Conservation (phyloP, 768 basidiomycete genomes). For the Russula dissimulans region DNA sequence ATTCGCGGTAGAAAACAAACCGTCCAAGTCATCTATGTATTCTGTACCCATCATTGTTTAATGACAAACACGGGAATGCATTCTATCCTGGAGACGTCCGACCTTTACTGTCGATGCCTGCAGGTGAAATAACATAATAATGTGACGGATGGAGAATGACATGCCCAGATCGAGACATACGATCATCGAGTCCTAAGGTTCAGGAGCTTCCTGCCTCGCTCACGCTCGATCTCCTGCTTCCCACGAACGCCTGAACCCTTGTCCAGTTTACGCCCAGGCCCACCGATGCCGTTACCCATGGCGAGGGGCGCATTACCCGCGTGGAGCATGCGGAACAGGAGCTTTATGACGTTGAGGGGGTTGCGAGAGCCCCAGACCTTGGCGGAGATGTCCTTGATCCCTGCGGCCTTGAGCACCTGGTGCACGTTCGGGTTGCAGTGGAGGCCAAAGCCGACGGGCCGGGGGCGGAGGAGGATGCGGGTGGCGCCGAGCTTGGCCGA, state of each 20-base stretch:
- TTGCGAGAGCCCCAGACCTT: constrained; percentile 95
- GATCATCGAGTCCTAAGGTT: constrained; percentile 45
- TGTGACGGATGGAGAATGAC: not conserved
- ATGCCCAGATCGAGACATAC: constrained; percentile 4
- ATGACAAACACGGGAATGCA: constrained; percentile 14
- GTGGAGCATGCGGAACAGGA: constrained; percentile 72
- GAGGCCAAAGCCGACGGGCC: constrained; percentile 87
- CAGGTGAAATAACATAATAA: not conserved
- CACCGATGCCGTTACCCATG: constrained; percentile 79
- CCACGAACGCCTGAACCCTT: constrained; percentile 68
- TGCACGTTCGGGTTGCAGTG: constrained; percentile 85
- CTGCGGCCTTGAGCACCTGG: constrained; percentile 83
- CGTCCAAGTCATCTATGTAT: constrained; percentile 13
- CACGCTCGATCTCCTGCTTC: constrained; percentile 67
- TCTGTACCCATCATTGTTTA: constrained; percentile 13
- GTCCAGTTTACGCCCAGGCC: constrained; percentile 56
- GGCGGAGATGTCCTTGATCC: constrained; percentile 89
- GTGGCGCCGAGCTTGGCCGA: constrained; percentile 78
- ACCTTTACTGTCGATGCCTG: not conserved
- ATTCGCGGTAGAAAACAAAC: constrained; percentile 14
- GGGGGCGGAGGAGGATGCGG: constrained; percentile 67
- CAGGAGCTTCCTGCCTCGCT: constrained; percentile 70
- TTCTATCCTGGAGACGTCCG: not conserved
- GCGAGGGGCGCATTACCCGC: constrained; percentile 70
- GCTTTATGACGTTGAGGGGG: constrained; percentile 78